Percentiles rank a stretch among this genome's conserved stretches.
Evolutionary conservation across 1,139 yeast species (phyloP).

Genomic region (Candida dubliniensis): DNA sequence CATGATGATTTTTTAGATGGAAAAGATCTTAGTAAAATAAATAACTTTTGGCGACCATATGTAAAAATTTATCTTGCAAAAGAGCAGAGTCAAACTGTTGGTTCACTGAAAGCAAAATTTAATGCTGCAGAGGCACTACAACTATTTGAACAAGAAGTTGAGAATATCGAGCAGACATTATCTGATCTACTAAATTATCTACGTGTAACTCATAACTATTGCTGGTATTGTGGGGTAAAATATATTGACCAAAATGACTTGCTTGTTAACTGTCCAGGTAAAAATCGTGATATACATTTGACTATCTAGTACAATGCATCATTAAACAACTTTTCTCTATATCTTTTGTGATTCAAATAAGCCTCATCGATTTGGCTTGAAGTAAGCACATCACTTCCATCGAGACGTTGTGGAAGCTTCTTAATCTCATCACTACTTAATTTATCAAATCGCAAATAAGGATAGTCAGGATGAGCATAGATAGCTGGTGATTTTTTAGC

Average conservation of each 20-base stretch:
- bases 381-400: slow-evolving; percentile 22
- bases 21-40: slow-evolving; percentile 15
- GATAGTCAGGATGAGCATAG: slow-evolving; percentile 18
- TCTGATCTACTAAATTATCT: slow-evolving; percentile 19
- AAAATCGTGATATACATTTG: slow-evolving; percentile 12
- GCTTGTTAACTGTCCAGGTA: slow-evolving; percentile 25
- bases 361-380: slow-evolving; percentile 18
- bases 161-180: slow-evolving; percentile 5
- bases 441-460: slow-evolving; percentile 20
- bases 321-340: slow-evolving; percentile 17
- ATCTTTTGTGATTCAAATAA: slow-evolving; percentile 18
- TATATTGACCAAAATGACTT: slow-evolving; percentile 15
- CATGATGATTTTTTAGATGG: slow-evolving; percentile 14
- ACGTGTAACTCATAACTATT: slow-evolving; percentile 23
- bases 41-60: slow-evolving; percentile 26
- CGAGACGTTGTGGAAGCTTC: slow-evolving; percentile 12
- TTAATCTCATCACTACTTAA: slow-evolving; percentile 15
- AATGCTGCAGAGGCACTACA: no score
- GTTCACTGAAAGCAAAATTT: neutral
- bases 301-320: slow-evolving; percentile 9
- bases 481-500: slow-evolving; percentile 20
- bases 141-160: slow-evolving; percentile 1
- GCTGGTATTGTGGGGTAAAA: slow-evolving; percentile 32
- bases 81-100: slow-evolving; percentile 1
- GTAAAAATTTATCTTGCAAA: slow-evolving; percentile 7